phyloP scores from a whole-genome alignment of 2,329 filamentous ascomycete genomes.

The Hypomyces perniciosus region DNA sequence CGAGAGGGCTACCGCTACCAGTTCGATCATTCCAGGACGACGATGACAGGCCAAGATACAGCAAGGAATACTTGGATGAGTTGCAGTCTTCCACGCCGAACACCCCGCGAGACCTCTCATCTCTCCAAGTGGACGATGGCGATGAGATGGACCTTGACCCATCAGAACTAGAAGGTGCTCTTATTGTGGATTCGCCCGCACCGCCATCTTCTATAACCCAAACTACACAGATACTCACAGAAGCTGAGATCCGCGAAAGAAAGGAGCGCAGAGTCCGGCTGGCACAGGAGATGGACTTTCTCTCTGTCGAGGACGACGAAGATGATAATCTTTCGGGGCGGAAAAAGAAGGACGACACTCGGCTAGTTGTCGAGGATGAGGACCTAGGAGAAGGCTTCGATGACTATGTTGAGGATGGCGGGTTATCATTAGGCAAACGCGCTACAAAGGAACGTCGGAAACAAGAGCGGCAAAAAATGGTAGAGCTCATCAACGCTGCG shows the following conservation, averaged over 20 bases:
- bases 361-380: slow-evolving; percentile 80
- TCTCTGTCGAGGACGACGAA: slow-evolving; percentile 58
- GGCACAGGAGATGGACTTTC: slow-evolving; percentile 62
- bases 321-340: slow-evolving; percentile 27
- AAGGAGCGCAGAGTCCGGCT: slow-evolving; percentile 82
- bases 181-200: slow-evolving; percentile 52
- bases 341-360: slow-evolving; percentile 62
- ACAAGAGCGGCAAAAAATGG: slow-evolving; percentile 70
- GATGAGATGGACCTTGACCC: slow-evolving; percentile 51
- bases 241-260: slow-evolving; percentile 82
- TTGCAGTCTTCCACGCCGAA: slow-evolving; percentile 80
- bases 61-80: slow-evolving; percentile 78
- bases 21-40: slow-evolving; percentile 46
- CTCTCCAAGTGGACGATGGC: slow-evolving; percentile 38
- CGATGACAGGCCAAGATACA: slow-evolving; percentile 72
- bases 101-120: slow-evolving; percentile 61
- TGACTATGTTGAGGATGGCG: slow-evolving; percentile 80
- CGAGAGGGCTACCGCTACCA: slow-evolving; percentile 49
- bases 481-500: slow-evolving; percentile 72
- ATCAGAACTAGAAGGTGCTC: slow-evolving; percentile 56
- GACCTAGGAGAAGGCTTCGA: slow-evolving; percentile 92
- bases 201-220: slow-evolving; percentile 22
- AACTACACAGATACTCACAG: slow-evolving; percentile 61
- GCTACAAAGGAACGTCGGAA: slow-evolving; percentile 67
- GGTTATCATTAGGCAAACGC: slow-evolving; percentile 69